Evolutionary conservation across 805 yeast genomes (phyloP), one percentile per base, ranked within the genome.

Genomic region (Saturnispora galanensis): DNA sequence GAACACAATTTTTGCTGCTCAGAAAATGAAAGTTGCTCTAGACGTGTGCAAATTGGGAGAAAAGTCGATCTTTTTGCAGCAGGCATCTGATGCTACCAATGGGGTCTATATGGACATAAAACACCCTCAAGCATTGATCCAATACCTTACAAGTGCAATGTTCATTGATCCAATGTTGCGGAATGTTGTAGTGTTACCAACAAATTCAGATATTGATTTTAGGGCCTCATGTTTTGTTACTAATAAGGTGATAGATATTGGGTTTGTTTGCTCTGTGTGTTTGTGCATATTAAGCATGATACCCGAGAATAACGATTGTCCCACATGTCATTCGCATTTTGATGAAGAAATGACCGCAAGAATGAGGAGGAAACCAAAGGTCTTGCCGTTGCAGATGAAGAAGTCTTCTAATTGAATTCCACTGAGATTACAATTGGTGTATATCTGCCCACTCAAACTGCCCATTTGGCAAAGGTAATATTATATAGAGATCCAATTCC

Each of bases 1-100:
- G 97, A 93, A 93, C 62, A 74, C 93, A 48, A 90, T 93, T 29
- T 93, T 93, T 65, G 90, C 97, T 0, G 96, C 97, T 0, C 96
- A 93, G 53, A 90, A 89, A 62, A 75, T 84, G 83, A 81, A 79
- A 54, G 77, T 89, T 13, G 84, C 96, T 2, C 79, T 93, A 17
- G 97, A 93, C 61, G 89, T 89, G 10, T 90, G 95, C 48, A 88
- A 89, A 56, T 66, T 93, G 28, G 82, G 82, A 1, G 52, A 56
- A 8, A 77, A 77, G 50, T 79, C 94, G 1, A 84, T 94, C 2
- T 90, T 88, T 58, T 66, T 93, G 48, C 97, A 93, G 59, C 98
- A 93, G 59, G 96, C 97, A 0, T 76, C 95, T 0, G 98, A 93
- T 64, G 87, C 96, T 8, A 90, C 98, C 0, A 77, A 81, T 52